Conservation (phyloP, 129 eudicot genomes). For the Cynara cardunculus region DNA sequence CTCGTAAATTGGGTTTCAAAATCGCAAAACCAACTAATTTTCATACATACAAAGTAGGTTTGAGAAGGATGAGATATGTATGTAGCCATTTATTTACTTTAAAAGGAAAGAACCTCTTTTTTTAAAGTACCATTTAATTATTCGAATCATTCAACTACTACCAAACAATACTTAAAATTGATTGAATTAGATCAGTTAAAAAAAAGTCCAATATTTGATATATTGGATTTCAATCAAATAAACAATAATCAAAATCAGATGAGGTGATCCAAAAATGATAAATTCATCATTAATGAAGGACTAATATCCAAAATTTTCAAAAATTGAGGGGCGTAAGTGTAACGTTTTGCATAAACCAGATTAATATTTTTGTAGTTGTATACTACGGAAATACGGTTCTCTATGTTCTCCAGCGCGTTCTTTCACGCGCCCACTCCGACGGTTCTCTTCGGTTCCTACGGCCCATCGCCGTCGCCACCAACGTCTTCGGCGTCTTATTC, state of each 20-base stretch:
- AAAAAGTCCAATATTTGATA: not conserved
- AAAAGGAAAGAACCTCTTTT: not conserved
- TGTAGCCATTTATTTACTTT: not conserved
- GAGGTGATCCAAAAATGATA: not conserved
- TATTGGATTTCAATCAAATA: not conserved
- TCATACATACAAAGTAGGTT: too few species aligned
- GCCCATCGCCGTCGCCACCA: constrained; percentile 23
- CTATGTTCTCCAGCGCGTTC: constrained; percentile 41
- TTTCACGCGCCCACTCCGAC: constrained; percentile 45
- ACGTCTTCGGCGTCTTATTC: not conserved
- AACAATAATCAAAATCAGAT: not conserved
- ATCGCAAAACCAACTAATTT: too few species aligned
- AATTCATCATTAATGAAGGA: not conserved
- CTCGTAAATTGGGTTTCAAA: too few species aligned
- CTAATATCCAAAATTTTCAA: not conserved
- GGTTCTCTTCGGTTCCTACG: constrained; percentile 6
- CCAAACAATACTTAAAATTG: too few species aligned
- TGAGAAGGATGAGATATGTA: not conserved
- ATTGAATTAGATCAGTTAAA: not conserved
- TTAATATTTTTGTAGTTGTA: not conserved
- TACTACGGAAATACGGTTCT: not conserved
- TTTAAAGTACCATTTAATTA: too few species aligned
- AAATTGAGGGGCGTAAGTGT: not conserved
- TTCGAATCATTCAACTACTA: too few species aligned
- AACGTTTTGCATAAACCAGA: not conserved